Evolutionary conservation across 78 protist genomes (phyloP), one percentile per base, ranked within the genome.

Genomic region (Dictyostelium firmibasis): DNA sequence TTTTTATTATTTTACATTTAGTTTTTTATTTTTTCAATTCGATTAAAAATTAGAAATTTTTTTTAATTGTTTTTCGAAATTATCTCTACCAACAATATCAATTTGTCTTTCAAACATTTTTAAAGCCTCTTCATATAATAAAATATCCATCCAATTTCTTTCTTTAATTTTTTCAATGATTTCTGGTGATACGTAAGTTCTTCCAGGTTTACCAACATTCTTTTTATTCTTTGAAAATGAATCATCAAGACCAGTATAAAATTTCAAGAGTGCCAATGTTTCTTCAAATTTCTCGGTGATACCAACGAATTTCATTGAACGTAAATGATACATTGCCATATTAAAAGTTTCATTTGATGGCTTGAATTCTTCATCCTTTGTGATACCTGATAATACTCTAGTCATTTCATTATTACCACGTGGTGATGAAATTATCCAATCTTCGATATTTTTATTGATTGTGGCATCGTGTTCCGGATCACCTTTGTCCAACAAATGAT

Each of bases 51-150:
- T 57, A 20, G 16, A 5, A 14, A 57, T 20, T 57, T 57, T 57
- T 57, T 57, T 57, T 57, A 67, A 9, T 67, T 67, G 75, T 11
- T 11, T 67, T 67, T 67, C 36, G 10, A 67, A 27, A 10, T 67
- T 67, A n/a, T 75, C 72, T 44, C 77, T 79, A 36, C 92, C 92
- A 47, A 86, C 92, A 0, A 76, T 76, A 53, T 86, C 92, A 3
- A 86, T 31, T 76, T 86, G 84, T 86, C 76, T 86, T 38, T 86
- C 78, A 53, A 86, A 86, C 60, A 86, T 86, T 76, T 33, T 53
- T 13, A 57, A 23, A 23, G 92, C 92, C 14, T 76, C 84, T 57
- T 86, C 50, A 16, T 86, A 86, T 7, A 76, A n/a, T 29, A 16
- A 4, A 16, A 86, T 57, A 76, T 86, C 92, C 75, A 67, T 67